phyloP scores from a whole-genome alignment of 1,139 yeast genomes.

The Taiozyma sp. region DNA sequence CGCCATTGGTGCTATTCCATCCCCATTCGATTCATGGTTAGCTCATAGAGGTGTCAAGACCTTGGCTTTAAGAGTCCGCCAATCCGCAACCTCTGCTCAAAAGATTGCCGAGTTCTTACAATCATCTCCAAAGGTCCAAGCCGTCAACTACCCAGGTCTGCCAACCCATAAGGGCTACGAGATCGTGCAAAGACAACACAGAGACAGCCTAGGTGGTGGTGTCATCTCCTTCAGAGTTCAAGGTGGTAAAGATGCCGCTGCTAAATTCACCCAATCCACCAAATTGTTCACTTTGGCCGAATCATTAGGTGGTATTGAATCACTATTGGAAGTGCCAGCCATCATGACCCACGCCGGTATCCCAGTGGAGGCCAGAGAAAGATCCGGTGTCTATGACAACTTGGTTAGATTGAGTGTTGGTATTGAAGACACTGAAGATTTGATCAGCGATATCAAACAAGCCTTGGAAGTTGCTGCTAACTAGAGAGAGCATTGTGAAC shows the following conservation, averaged over 20 bases:
- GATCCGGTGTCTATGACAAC: conserved; percentile 78
- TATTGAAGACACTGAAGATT: conserved; percentile 79
- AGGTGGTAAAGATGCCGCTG: conserved; percentile 78
- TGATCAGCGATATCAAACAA: conserved; percentile 38
- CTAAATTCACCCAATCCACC: conserved; percentile 68
- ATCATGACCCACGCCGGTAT: conserved; percentile 94
- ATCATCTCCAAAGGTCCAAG: conserved; percentile 44
- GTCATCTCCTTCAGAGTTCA: conserved; percentile 84
- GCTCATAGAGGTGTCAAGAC: conserved; percentile 93
- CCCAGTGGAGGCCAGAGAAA: conserved; percentile 75
- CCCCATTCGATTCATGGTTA: conserved; percentile 89
- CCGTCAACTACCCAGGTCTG: conserved; percentile 83
- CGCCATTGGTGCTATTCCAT: conserved; percentile 86
- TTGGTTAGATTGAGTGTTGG: conserved; percentile 83
- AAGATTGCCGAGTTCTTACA: conserved; percentile 67
- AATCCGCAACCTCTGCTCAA: conserved; percentile 63
- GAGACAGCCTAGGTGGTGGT: conserved; percentile 87
- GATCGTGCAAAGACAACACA: conserved; percentile 70
- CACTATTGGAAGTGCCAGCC: conserved; percentile 85
- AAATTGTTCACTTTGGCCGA: conserved; percentile 83
- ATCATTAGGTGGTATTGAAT: conserved; percentile 88
- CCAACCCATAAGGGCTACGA: conserved; percentile 58
- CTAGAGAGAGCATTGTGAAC: background rate
- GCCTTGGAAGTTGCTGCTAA: conserved; percentile 10
- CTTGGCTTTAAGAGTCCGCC: conserved; percentile 73